These are phyloP conservation scores for Trichoderma arundinaceum DNA, from an alignment of 2,329 filamentous ascomycete genomes.

Conservation along the genomic window DNA sequence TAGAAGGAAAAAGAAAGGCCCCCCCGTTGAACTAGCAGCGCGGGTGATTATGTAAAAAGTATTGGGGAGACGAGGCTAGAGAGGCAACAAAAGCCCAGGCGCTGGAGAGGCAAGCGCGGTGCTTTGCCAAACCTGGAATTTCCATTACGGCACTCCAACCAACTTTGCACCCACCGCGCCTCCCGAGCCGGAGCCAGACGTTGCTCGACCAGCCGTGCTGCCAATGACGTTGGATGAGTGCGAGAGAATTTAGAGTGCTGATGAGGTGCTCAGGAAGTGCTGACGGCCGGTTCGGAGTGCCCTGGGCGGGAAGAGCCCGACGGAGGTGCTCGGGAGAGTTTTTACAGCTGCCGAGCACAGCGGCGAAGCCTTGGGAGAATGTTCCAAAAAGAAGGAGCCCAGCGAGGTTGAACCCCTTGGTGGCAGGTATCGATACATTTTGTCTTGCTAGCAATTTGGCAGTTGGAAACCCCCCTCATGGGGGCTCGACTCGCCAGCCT, in stretches of 20 bases:
- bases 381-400: no score
- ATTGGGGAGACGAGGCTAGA: constrained; percentile 12
- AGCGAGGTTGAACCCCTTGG: not conserved
- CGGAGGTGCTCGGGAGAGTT: no score
- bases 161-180: constrained; percentile 16
- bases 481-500: constrained; percentile 1
- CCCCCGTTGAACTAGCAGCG: not conserved
- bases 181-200: constrained; percentile 19
- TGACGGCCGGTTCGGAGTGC: no score
- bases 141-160: constrained; percentile 32
- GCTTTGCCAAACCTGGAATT: constrained; percentile 31
- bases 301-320: no score
- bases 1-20: constrained; percentile 15
- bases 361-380: not conserved
- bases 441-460: constrained; percentile 3
- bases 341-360: no score
- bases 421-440: not conserved
- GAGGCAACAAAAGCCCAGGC: constrained; percentile 1
- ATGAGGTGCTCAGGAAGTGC: not conserved
- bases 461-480: constrained; percentile 4
- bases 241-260: constrained; percentile 19
- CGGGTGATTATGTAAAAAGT: constrained; percentile 21
- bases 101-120: constrained; percentile 16
- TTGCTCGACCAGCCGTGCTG: no score
- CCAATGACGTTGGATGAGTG: constrained; percentile 3